Evolutionary conservation across 495 filamentous ascomycete species (phyloP).

Genomic region (Penicillium psychrofluorescens): DNA sequence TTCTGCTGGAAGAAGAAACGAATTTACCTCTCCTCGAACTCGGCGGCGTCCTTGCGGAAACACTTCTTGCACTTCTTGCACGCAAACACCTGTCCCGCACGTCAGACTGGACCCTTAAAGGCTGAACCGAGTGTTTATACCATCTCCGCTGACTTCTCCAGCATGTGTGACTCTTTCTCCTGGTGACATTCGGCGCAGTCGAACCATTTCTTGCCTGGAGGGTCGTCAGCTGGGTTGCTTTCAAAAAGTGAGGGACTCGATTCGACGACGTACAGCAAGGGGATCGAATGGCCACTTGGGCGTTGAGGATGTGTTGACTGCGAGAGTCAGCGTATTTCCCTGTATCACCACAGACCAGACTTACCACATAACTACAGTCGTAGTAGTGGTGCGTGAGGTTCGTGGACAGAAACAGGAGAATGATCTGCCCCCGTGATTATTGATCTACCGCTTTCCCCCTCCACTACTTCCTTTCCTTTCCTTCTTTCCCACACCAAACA

Average conservation of each 20-base stretch:
- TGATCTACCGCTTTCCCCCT: slow-evolving; percentile 22
- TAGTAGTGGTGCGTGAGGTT: background rate
- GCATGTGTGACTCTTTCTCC: slow-evolving; percentile 67
- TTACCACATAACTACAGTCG: slow-evolving; percentile 21
- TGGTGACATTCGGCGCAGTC: slow-evolving; percentile 94
- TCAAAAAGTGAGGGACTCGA: too few relatives aligned
- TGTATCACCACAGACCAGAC: slow-evolving; percentile 36
- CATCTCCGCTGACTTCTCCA: slow-evolving; percentile 79
- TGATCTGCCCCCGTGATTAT: slow-evolving; percentile 21
- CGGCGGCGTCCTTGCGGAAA: slow-evolving; percentile 85
- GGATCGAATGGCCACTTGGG: slow-evolving; percentile 91
- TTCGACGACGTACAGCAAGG: slow-evolving; percentile 67
- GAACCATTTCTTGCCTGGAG: slow-evolving; percentile 81
- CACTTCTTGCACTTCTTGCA: slow-evolving; percentile 99
- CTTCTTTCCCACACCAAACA: too few relatives aligned
- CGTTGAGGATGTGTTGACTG: slow-evolving; percentile 96
- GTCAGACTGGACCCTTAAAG: background rate
- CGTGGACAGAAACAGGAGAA: slow-evolving; percentile 9
- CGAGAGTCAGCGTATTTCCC: slow-evolving; percentile 5
- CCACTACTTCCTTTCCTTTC: slow-evolving; percentile 14
- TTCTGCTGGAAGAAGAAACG: background rate
- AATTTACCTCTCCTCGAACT: slow-evolving; percentile 78
- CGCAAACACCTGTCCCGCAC: slow-evolving; percentile 53
- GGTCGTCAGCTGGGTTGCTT: too few relatives aligned
- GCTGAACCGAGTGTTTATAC: slow-evolving; percentile 22